Conservation (phyloP, 169 alveolate species). For the Babesia bigemina region DNA sequence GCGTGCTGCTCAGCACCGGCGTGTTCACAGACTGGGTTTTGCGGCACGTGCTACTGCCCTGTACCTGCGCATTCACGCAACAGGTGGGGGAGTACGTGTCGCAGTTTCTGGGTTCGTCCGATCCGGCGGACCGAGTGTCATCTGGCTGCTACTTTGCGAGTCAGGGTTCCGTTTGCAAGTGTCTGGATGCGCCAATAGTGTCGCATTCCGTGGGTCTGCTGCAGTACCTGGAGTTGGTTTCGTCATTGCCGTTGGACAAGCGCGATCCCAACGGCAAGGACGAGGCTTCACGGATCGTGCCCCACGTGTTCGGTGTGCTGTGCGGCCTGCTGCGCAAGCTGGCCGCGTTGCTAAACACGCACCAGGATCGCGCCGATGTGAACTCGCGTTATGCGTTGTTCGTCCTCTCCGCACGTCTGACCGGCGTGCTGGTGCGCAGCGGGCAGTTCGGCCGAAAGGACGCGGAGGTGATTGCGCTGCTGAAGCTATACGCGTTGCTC, state of each 20-base stretch:
- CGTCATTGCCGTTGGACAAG: slow-evolving; percentile 5
- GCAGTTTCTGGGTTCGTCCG: neutral
- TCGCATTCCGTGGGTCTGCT: neutral
- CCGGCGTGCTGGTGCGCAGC: slow-evolving; percentile 9
- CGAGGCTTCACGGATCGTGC: neutral
- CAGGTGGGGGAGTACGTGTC: slow-evolving; percentile 1
- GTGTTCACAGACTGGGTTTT: slow-evolving; percentile 36
- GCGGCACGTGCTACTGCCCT: slow-evolving; percentile 26
- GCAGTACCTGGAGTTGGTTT: slow-evolving; percentile 36
- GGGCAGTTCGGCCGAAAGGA: slow-evolving; percentile 37
- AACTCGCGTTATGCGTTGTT: slow-evolving; percentile 17
- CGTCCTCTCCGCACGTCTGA: slow-evolving; percentile 9
- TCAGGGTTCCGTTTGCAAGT: neutral
- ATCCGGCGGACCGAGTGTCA: neutral
- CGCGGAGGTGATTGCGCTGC: slow-evolving; percentile 15
- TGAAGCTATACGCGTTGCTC: slow-evolving; percentile 43
- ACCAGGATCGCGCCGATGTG: slow-evolving; percentile 1
- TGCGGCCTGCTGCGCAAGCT: slow-evolving; percentile 8
- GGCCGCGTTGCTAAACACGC: slow-evolving; percentile 1
- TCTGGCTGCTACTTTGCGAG: slow-evolving; percentile 13
- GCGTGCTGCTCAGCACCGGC: neutral
- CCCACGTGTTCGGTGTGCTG: slow-evolving; percentile 9
- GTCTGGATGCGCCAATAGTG: slow-evolving; percentile 23
- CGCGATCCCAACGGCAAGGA: neutral
- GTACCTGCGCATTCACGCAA: slow-evolving; percentile 31